Percentiles rank a stretch among this genome's conserved stretches.
Conservation (phyloP, 164 flowering plant genomes). For the Sedum album region DNA sequence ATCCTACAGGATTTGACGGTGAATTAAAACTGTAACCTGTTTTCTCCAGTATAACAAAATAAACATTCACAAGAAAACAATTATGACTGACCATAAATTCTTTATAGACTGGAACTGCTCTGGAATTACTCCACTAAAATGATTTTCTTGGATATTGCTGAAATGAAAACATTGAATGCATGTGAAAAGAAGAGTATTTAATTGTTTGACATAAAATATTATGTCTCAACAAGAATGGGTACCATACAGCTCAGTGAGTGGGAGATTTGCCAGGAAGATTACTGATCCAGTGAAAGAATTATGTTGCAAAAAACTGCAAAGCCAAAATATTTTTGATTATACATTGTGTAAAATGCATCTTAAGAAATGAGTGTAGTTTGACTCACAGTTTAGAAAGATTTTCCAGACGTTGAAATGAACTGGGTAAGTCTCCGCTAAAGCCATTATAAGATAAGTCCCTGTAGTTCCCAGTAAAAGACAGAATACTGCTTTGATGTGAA, state of each 20-base stretch:
- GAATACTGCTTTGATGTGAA: not conserved
- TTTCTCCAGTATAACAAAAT: not conserved
- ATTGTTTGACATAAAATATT: not conserved
- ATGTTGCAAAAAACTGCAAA: constrained; percentile 59
- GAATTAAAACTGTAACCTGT: not conserved
- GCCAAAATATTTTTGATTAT: not conserved
- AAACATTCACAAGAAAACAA: not conserved
- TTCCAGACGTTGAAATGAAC: constrained; percentile 49
- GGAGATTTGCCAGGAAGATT: constrained; percentile 50
- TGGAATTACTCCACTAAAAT: constrained; percentile 73
- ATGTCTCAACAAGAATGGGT: not conserved
- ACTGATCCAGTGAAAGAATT: constrained; percentile 81
- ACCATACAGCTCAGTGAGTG: constrained; percentile 56
- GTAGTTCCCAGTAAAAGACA: constrained; percentile 8
- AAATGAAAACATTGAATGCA: constrained; percentile 9
- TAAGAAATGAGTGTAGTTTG: not conserved
- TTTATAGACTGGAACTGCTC: constrained; percentile 45
- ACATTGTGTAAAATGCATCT: not conserved
- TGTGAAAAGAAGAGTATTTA: not conserved
- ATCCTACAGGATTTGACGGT: constrained; percentile 33
- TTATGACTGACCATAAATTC: constrained; percentile 43
- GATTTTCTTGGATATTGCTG: constrained; percentile 73
- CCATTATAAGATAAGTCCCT: constrained; percentile 78
- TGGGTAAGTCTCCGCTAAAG: constrained; percentile 71
- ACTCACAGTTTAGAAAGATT: constrained; percentile 63